Evolutionary conservation across 495 filamentous ascomycete genomes (phyloP).

Genomic region (Diplogelasinospora grovesii): DNA sequence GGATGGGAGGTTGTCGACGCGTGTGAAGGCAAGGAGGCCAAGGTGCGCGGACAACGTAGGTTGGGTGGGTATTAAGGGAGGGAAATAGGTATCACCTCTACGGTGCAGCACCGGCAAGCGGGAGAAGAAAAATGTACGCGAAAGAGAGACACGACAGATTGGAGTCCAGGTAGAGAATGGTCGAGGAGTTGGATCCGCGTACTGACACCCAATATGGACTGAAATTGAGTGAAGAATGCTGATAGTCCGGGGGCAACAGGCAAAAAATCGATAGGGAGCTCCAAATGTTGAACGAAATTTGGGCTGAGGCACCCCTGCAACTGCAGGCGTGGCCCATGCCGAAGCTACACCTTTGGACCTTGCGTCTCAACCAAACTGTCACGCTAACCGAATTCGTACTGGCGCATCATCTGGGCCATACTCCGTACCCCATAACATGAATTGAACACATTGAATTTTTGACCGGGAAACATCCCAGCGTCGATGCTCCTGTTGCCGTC

Average conservation of each 20-base stretch:
- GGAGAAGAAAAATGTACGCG: not conserved
- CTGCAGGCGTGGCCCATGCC: slow-evolving; percentile 13
- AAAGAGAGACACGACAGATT: not conserved
- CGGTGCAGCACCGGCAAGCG: not conserved
- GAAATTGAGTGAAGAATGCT: slow-evolving; percentile 3
- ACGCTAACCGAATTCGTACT: slow-evolving; percentile 14
- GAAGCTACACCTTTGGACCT: slow-evolving; percentile 8
- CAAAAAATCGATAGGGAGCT: slow-evolving; percentile 14
- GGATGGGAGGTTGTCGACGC: too few relatives aligned
- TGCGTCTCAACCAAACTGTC: slow-evolving; percentile 29
- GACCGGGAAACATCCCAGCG: too few relatives aligned
- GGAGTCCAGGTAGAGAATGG: slow-evolving; percentile 2
- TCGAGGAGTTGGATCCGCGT: not conserved
- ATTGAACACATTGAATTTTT: slow-evolving; percentile 4
- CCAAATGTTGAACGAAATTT: slow-evolving; percentile 31
- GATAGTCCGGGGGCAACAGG: slow-evolving; percentile 15
- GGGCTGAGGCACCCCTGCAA: slow-evolving; percentile 15
- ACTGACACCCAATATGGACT: not conserved
- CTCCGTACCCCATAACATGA: slow-evolving; percentile 16
- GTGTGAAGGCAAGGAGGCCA: too few relatives aligned
- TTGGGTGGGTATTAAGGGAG: slow-evolving; percentile 4
- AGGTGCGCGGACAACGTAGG: slow-evolving; percentile 4
- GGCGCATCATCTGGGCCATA: slow-evolving; percentile 12
- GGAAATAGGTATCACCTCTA: not conserved
- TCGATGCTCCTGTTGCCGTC: slow-evolving; percentile 12